A percentile compares a stretch with the other conserved stretches of the same genome.
phyloP scores from a whole-genome alignment of 1,139 yeast species.

The Hyphopichia wangnamkhiaoensis region DNA sequence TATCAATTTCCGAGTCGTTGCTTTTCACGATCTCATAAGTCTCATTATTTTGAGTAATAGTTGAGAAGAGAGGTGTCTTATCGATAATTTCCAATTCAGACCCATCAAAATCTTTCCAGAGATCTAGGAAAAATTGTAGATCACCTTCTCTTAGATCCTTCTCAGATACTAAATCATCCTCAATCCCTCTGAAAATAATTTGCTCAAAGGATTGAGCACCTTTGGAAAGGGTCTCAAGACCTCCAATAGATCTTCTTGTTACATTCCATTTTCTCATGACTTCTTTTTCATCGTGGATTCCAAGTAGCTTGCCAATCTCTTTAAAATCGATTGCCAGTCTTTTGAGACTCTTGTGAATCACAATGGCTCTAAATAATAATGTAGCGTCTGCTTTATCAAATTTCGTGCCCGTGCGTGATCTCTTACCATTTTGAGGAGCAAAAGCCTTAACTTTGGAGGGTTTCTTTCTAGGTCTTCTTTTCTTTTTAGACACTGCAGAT shows the following conservation, averaged over 20 bases:
- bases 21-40: conserved; percentile 27
- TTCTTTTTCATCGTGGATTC: conserved; percentile 33
- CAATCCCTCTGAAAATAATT: conserved; percentile 53
- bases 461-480: conserved; percentile 10
- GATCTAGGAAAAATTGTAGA: conserved; percentile 47
- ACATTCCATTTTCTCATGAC: conserved; percentile 64
- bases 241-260: conserved; percentile 59
- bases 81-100: conserved; percentile 30
- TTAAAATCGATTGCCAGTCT: conserved; percentile 59
- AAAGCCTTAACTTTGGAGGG: conserved; percentile 7
- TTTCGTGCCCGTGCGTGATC: conserved; percentile 23
- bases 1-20: conserved; percentile 23
- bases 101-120: conserved; percentile 58
- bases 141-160: conserved; percentile 51
- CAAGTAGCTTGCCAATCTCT: conserved; percentile 49
- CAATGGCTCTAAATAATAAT: conserved; percentile 54
- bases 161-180: conserved; percentile 45
- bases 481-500: conserved; percentile 9
- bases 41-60: conserved; percentile 26
- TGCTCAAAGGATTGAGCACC: conserved; percentile 63
- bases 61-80: conserved; percentile 35
- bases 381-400: conserved; percentile 50
- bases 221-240: conserved; percentile 46
- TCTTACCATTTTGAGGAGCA: conserved; percentile 7
- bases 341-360: conserved; percentile 59